These are phyloP conservation scores for Lizanozyma gosingica DNA, from an alignment of 1,139 yeast genomes.

Conservation along the genomic window DNA sequence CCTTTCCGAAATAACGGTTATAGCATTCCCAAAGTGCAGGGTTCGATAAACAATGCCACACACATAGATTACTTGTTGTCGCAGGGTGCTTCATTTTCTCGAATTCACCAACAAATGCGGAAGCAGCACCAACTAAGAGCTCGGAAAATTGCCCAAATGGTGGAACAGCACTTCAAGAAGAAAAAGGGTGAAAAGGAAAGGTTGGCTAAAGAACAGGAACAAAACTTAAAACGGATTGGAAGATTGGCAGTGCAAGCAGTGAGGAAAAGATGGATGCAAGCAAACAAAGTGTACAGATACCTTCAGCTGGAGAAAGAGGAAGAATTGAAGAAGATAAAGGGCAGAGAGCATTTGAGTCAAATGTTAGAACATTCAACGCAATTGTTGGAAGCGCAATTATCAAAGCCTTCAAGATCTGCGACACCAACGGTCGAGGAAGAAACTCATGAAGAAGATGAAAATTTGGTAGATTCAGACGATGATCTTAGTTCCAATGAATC, in stretches of 20 bases:
- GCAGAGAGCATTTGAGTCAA: constrained; percentile 80
- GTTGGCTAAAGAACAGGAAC: constrained; percentile 61
- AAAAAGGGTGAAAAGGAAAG: constrained; percentile 86
- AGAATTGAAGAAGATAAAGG: constrained; percentile 63
- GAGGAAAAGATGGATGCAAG: constrained; percentile 83
- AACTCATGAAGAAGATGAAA: constrained; percentile 7
- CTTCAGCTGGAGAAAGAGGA: constrained; percentile 50
- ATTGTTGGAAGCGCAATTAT: constrained; percentile 75
- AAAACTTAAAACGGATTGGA: constrained; percentile 58
- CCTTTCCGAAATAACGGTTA: constrained; percentile 30
- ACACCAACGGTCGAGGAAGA: constrained; percentile 12
- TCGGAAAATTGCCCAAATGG: constrained; percentile 68
- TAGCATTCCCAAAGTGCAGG: constrained; percentile 32
- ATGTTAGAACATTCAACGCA: constrained; percentile 90
- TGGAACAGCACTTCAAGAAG: constrained; percentile 81
- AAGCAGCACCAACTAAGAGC: constrained; percentile 60
- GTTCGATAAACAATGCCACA: constrained; percentile 37
- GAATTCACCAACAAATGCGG: constrained; percentile 59
- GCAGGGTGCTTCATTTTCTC: constrained; percentile 71
- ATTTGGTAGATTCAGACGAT: constrained; percentile 10
- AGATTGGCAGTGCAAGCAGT: constrained; percentile 77
- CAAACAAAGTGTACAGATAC: constrained; percentile 68
- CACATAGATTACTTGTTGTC: constrained; percentile 65
- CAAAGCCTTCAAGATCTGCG: constrained; percentile 20
- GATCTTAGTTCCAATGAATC: constrained; percentile 10